These are phyloP conservation scores for Serpula lacrymans DNA, from an alignment of 768 basidiomycete genomes.

Conservation along the genomic window DNA sequence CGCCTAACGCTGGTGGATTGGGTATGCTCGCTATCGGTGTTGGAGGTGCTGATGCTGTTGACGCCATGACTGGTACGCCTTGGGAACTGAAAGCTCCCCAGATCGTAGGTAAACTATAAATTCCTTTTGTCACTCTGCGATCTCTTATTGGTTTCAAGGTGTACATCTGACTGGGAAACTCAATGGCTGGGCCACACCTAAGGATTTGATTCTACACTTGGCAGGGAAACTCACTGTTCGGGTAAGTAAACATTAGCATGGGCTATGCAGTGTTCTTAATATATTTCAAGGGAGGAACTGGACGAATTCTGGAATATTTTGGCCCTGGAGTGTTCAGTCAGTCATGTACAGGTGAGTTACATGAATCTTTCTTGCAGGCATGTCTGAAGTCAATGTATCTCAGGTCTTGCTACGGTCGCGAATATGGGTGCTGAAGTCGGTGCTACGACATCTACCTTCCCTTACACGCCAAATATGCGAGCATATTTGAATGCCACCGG, in stretches of 20 bases:
- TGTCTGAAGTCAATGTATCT: background rate
- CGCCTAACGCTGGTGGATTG: constrained; percentile 96
- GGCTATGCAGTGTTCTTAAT: constrained; percentile 3
- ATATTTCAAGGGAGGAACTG: constrained; percentile 79
- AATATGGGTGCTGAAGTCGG: constrained; percentile 99
- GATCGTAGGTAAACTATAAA: constrained; percentile 57
- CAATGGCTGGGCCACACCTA: constrained; percentile 90
- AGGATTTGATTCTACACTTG: constrained; percentile 92
- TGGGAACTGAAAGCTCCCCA: constrained; percentile 96
- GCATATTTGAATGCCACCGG: constrained; percentile 89
- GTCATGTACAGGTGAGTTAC: constrained; percentile 79
- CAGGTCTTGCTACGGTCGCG: constrained; percentile 89
- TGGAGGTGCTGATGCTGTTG: constrained; percentile 98
- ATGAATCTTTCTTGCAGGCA: background rate
- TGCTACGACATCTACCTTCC: constrained; percentile 98
- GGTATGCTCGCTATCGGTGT: constrained; percentile 97
- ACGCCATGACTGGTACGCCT: constrained; percentile 96
- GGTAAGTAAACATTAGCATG: constrained; percentile 43
- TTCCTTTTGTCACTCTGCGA: background rate
- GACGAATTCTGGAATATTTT: constrained; percentile 94
- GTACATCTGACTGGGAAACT: constrained; percentile 86
- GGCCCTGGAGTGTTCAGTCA: constrained; percentile 86
- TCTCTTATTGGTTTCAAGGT: constrained; percentile 40
- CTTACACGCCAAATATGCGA: constrained; percentile 88
- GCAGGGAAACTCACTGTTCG: constrained; percentile 93